Evolutionary conservation across 2,329 filamentous ascomycete genomes (phyloP).

Genomic region (Trichophyton verrucosum): DNA sequence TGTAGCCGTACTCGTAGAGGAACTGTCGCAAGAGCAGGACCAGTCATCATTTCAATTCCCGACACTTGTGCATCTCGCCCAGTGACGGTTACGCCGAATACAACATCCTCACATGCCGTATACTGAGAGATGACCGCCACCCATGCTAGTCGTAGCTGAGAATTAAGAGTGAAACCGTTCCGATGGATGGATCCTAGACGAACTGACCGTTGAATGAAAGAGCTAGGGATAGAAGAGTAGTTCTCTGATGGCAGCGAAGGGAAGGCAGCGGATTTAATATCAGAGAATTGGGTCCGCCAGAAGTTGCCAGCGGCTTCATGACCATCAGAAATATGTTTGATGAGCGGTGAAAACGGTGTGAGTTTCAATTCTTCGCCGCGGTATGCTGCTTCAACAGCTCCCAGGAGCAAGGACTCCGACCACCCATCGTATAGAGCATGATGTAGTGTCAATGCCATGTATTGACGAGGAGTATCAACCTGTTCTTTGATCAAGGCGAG

Average conservation of each 20-base stretch:
- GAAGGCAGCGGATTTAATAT: slow-evolving; percentile 6
- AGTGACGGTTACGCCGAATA: slow-evolving; percentile 31
- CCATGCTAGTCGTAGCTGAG: slow-evolving; percentile 20
- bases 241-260: neutral
- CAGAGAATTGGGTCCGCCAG: slow-evolving; percentile 10
- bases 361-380: neutral
- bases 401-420: slow-evolving; percentile 24
- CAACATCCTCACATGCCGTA: slow-evolving; percentile 25
- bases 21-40: slow-evolving; percentile 30
- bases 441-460: slow-evolving; percentile 25
- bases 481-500: slow-evolving; percentile 14
- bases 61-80: slow-evolving; percentile 27
- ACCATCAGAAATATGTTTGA: neutral
- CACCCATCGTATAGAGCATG: slow-evolving; percentile 32
- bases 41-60: slow-evolving; percentile 28
- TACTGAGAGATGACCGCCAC: slow-evolving; percentile 24
- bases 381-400: slow-evolving; percentile 12
- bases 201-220: neutral
- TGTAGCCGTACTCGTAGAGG: slow-evolving; percentile 25
- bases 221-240: neutral
- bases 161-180: slow-evolving; percentile 4
- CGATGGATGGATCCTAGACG: neutral
- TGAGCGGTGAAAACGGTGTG: neutral
- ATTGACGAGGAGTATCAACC: slow-evolving; percentile 7
- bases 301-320: slow-evolving; percentile 1